These are phyloP conservation scores for Pichia sp. DNA, from an alignment of 1,139 yeast species.

Conservation along the genomic window DNA sequence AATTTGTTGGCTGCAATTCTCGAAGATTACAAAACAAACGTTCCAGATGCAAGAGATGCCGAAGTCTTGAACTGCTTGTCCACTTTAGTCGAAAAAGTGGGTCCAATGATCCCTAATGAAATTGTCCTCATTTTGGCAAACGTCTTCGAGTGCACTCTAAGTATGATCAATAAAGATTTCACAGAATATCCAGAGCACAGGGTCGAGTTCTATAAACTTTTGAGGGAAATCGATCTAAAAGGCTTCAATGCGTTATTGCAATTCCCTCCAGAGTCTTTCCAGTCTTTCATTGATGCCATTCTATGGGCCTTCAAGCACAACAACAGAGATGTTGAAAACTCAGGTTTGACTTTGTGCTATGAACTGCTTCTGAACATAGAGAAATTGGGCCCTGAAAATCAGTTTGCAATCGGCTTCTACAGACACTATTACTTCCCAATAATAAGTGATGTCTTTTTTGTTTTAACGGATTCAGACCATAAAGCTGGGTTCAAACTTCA, in stretches of 20 bases:
- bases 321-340: conserved; percentile 90
- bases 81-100: conserved; percentile 82
- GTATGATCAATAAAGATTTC: conserved; percentile 93
- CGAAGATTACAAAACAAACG: conserved; percentile 83
- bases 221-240: conserved; percentile 80
- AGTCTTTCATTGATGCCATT: conserved; percentile 85
- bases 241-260: conserved; percentile 83
- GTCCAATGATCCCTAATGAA: conserved; percentile 84
- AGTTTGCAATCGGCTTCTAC: conserved; percentile 83
- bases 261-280: conserved; percentile 89
- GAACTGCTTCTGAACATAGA: conserved; percentile 84
- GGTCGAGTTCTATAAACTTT: conserved; percentile 86
- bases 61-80: conserved; percentile 95
- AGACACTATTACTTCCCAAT: conserved; percentile 85
- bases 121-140: conserved; percentile 83
- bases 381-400: conserved; percentile 59
- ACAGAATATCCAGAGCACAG: conserved; percentile 97
- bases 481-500: conserved; percentile 93
- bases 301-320: conserved; percentile 98
- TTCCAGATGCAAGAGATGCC: conserved; percentile 96
- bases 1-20: conserved; percentile 82
- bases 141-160: conserved; percentile 90
- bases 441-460: conserved; percentile 86
- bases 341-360: conserved; percentile 75
- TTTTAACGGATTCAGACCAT: conserved; percentile 94